These are phyloP conservation scores for Graphilbum fragrans DNA, from an alignment of 2,329 filamentous ascomycete genomes.

Conservation along the genomic window DNA sequence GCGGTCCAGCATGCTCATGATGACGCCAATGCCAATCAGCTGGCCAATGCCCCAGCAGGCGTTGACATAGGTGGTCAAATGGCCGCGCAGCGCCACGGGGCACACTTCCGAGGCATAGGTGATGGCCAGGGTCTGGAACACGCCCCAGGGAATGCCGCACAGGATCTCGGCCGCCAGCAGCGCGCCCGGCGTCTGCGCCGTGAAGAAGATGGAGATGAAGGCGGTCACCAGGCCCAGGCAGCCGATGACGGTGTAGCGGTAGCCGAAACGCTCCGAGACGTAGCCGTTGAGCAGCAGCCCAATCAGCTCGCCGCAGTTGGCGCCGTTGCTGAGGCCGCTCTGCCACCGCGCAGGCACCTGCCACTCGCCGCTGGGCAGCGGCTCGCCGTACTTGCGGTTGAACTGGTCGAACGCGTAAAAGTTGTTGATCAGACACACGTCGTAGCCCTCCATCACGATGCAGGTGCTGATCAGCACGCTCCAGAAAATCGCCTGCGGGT, in stretches of 20 bases:
- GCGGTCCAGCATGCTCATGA: slow-evolving; percentile 53
- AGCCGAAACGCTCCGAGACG: slow-evolving; percentile 55
- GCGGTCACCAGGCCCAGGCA: slow-evolving; percentile 40
- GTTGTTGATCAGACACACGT: slow-evolving; percentile 70
- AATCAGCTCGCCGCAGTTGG: slow-evolving; percentile 51
- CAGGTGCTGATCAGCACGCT: slow-evolving; percentile 79
- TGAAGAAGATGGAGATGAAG: slow-evolving; percentile 55
- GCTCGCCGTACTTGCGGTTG: slow-evolving; percentile 43
- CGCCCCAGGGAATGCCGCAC: slow-evolving; percentile 39
- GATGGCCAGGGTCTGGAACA: slow-evolving; percentile 30
- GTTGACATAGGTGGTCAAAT: slow-evolving; percentile 64
- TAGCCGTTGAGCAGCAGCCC: slow-evolving; percentile 55
- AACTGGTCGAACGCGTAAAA: slow-evolving; percentile 46
- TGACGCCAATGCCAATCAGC: slow-evolving; percentile 61
- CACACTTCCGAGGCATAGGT: slow-evolving; percentile 64
- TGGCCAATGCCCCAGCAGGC: slow-evolving; percentile 71
- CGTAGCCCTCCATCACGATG: slow-evolving; percentile 87
- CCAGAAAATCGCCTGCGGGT: slow-evolving; percentile 80
- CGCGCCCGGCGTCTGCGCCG: slow-evolving; percentile 44
- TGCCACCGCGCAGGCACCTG: slow-evolving; percentile 52
- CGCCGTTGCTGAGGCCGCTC: slow-evolving; percentile 42
- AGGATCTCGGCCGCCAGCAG: slow-evolving; percentile 51
- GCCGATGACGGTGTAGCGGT: slow-evolving; percentile 49
- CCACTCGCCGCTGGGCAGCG: slow-evolving; percentile 29
- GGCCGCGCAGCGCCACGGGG: slow-evolving; percentile 58